Conservation (phyloP, 1,139 yeast species). For the Kurtzmaniella quercitrusa region DNA sequence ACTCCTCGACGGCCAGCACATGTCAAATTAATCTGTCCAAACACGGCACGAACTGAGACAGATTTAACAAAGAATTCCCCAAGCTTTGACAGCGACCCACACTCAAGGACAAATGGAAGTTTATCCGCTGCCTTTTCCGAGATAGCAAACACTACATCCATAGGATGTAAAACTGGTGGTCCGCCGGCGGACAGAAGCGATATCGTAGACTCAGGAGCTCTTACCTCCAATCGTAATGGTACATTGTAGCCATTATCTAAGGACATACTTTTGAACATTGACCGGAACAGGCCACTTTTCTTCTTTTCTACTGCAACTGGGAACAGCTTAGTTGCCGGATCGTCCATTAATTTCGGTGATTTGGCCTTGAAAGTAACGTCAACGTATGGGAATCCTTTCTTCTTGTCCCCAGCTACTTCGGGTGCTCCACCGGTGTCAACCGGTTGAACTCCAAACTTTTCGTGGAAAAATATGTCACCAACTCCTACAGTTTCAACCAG, state of each 20-base stretch:
- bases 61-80: conserved; percentile 6
- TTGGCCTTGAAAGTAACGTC: conserved; percentile 4
- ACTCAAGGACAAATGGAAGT: conserved; percentile 2
- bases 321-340: conserved; percentile 1
- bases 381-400: conserved; percentile 4
- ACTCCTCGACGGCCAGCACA: conserved; percentile 7
- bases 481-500: conserved; percentile 4
- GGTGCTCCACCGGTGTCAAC: conserved; percentile 2
- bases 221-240: conserved; percentile 5
- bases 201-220: conserved; percentile 3
- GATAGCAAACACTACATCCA: conserved; percentile 4
- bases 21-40: conserved; percentile 5
- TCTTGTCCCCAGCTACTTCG: conserved; percentile 1
- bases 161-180: conserved; percentile 4
- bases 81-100: conserved; percentile 4
- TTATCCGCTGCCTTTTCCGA: neutral
- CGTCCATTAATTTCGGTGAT: conserved; percentile 2
- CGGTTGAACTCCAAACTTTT: conserved; percentile 7
- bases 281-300: conserved; percentile 5
- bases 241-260: conserved; percentile 1
- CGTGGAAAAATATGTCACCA: conserved; percentile 7
- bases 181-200: conserved; percentile 3
- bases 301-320: conserved; percentile 4
- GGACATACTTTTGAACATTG: conserved; percentile 4
- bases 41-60: neutral